phyloP scores from a whole-genome alignment of 1,139 yeast species.

The Candida neerlandica region DNA sequence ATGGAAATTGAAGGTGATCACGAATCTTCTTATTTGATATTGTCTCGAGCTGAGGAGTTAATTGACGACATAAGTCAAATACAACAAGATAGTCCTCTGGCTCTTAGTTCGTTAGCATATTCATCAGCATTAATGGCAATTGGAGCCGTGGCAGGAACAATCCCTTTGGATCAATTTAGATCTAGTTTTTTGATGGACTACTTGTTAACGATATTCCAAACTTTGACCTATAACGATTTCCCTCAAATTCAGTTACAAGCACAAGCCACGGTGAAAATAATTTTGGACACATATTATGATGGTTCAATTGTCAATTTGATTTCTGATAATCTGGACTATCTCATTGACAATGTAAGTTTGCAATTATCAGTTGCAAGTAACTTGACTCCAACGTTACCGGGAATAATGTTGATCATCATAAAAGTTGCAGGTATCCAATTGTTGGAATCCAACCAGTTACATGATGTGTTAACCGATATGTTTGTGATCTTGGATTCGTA shows the following conservation, averaged over 20 bases:
- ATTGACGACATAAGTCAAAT: constrained; percentile 20
- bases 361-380: constrained; percentile 63
- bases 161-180: constrained; percentile 32
- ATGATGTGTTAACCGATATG: constrained; percentile 71
- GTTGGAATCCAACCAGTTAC: constrained; percentile 56
- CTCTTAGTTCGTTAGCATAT: constrained; percentile 20
- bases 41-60: constrained; percentile 31
- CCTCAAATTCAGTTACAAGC: constrained; percentile 37
- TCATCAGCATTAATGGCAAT: constrained; percentile 36
- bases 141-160: constrained; percentile 25
- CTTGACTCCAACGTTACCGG: constrained; percentile 73
- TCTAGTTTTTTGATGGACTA: constrained; percentile 35
- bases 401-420: constrained; percentile 66
- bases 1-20: constrained; percentile 13
- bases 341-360: constrained; percentile 73
- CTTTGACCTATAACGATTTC: constrained; percentile 31
- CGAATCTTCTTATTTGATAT: constrained; percentile 24
- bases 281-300: constrained; percentile 58
- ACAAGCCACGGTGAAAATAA: constrained; percentile 23
- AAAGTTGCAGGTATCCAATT: constrained; percentile 69
- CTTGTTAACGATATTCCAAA: constrained; percentile 37
- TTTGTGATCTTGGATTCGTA: constrained; percentile 79
- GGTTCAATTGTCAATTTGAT: constrained; percentile 60
- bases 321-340: constrained; percentile 72
- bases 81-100: neutral